Evolutionary conservation across 2,329 filamentous ascomycete genomes (phyloP).

Genomic region (Aspergillus bombycis): DNA sequence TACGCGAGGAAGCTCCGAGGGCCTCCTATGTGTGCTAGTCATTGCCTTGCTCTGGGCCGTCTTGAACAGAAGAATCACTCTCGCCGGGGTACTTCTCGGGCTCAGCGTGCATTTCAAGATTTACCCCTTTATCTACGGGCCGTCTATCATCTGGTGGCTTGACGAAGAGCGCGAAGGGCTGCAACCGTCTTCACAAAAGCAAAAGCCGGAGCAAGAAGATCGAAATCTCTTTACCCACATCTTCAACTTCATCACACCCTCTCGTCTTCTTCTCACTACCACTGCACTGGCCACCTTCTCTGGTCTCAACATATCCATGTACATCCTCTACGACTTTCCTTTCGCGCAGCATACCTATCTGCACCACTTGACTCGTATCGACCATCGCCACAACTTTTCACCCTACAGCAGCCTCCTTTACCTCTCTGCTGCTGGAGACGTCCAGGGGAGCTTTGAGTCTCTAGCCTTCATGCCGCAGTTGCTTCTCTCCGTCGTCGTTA

Average conservation of each 20-base stretch:
- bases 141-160: slow-evolving; percentile 52
- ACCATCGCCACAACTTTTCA: slow-evolving; percentile 98
- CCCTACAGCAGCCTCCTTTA: slow-evolving; percentile 93
- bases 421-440: slow-evolving; percentile 69
- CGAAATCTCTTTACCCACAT: slow-evolving; percentile 20
- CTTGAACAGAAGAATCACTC: slow-evolving; percentile 59
- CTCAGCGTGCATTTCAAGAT: slow-evolving; percentile 96
- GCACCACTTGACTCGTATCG: slow-evolving; percentile 88
- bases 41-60: slow-evolving; percentile 83
- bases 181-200: not conserved
- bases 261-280: slow-evolving; percentile 45
- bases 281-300: slow-evolving; percentile 74
- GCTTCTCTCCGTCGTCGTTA: slow-evolving; percentile 73
- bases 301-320: slow-evolving; percentile 78
- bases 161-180: slow-evolving; percentile 30
- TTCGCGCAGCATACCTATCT: slow-evolving; percentile 91
- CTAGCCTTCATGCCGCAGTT: slow-evolving; percentile 90
- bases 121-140: slow-evolving; percentile 94
- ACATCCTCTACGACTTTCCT: slow-evolving; percentile 71
- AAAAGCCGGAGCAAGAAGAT: not conserved
- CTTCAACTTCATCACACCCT: slow-evolving; percentile 41
- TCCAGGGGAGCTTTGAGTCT: slow-evolving; percentile 63
- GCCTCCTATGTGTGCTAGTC: slow-evolving; percentile 81
- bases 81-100: slow-evolving; percentile 78
- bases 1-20: slow-evolving; percentile 91